Evolutionary conservation across 1,284 basidiomycete genomes (phyloP), one percentile per base, ranked within the genome.

Genomic region (Melampsora larici-populina): DNA sequence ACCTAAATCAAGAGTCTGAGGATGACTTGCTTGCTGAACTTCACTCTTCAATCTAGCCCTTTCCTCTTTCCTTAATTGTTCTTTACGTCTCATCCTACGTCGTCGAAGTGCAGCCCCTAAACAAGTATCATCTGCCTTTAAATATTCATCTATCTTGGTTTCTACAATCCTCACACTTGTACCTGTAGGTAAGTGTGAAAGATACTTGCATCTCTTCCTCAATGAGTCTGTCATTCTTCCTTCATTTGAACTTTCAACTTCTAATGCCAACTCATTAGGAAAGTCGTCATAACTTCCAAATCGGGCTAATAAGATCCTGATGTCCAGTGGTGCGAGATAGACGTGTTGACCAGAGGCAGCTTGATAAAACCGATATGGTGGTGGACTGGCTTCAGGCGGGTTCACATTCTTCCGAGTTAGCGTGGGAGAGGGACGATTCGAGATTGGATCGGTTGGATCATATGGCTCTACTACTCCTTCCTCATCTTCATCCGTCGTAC

Each of bases 131-230:
- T 85, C 82, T 92, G 91, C 89, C 89, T 91, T 79, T 90, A 90
- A 79, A 91, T 89, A 70, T 86, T 86, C 58, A 82, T 83, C 66
- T 11, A 97, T 86, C 82, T 97, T 91, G 2, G 93, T 90, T 85
- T 99, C 95, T 78, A 98, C 87, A 83, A 99, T 98, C 17, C 95
- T 91, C 60, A 98, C 92, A 82, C 98, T 94, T 18, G 92, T 90
- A 66, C 93, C 91, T 80, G 93, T 90, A 0, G 96, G 93, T 79
- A 98, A 87, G 84, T 98, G 95, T 2, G 89, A 89, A 76, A 99
- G 90, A 85, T 98, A 99, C 84, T 96, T 97, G 87, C 93, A 97
- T 63, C 94, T 89, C 83, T 93, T 91, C 66, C 94, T 89, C 29
- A 99, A 87, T 79, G 97, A 93, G 78, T 95, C 94, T 82, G 95